phyloP scores from a whole-genome alignment of 768 basidiomycete species.

The Tephrocybe sp. region DNA sequence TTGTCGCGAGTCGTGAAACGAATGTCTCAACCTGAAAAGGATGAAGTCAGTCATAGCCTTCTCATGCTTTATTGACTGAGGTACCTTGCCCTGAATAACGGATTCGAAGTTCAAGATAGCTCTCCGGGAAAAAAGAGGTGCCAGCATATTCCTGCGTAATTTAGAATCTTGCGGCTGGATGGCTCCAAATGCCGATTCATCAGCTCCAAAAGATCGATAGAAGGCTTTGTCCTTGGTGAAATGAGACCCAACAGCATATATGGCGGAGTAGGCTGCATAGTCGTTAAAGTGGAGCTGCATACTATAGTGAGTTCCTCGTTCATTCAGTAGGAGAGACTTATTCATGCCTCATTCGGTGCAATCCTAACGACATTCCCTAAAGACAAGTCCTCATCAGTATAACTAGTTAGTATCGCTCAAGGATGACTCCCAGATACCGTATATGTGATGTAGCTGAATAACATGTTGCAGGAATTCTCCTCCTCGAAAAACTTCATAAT shows the following conservation, averaged over 20 bases:
- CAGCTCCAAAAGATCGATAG: conserved; percentile 35
- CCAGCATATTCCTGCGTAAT: conserved; percentile 28
- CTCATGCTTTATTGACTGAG: not conserved
- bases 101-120: conserved; percentile 34
- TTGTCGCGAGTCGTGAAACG: conserved; percentile 16
- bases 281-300: conserved; percentile 38
- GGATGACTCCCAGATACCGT: conserved; percentile 24
- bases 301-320: not conserved
- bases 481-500: conserved; percentile 31
- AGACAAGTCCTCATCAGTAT: not conserved
- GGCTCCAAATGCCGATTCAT: conserved; percentile 34
- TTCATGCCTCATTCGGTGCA: conserved; percentile 37
- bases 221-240: conserved; percentile 37
- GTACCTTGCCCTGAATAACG: conserved; percentile 30
- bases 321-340: not conserved
- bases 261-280: conserved; percentile 29
- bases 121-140: conserved; percentile 37
- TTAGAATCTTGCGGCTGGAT: conserved; percentile 32
- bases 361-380: conserved; percentile 38
- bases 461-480: conserved; percentile 32
- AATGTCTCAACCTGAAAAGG: conserved; percentile 31
- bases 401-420: not conserved
- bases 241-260: conserved; percentile 32
- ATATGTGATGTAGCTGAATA: conserved; percentile 27
- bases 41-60: not conserved